Base-by-base conservation (phyloP, 164 flowering plant species). In the Annona squamosa region DNA sequence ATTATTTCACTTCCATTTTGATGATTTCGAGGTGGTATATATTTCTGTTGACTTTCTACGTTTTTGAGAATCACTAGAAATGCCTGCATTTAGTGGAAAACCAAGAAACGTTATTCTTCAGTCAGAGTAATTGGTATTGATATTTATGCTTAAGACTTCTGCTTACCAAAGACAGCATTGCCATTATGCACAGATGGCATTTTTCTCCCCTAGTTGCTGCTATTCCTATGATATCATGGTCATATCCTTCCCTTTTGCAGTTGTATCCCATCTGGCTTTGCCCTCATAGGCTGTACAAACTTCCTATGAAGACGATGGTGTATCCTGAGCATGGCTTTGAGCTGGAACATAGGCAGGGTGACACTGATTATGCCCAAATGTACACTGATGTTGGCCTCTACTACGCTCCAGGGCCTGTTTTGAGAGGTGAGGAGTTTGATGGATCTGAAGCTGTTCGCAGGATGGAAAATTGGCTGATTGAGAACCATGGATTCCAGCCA, bases 261-360 rank as follows among this genome's bases (percentile, higher is more conserved):
- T 90, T 94, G 4, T 94, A 96, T 77, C 99, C 99, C 2, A 80
- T 96, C 66, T 93, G 99, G 99, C 93, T 96, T 44, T 95, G 99
- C 81, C 99, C 99, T 9, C 98, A 96, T 84, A 84, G 88, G 68
- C 75, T 93, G 74, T 96, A 71, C 90, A 91, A 90, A 83, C 89
- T 86, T 26, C 98, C 99, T 0, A 68, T 85, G 73, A 96, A 92
- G 77, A 85, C 98, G 56, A 91, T 88, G 99, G 77, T 96, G 5
- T 89, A 89, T 73, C 97, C 99, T 0, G 98, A 96, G 73, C 90
- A 91, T 69, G 98, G 99, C 17, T 96, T 96, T 72, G 99, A 96
- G 85, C 87, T 69, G 0, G 84, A 84, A 0, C 81, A 70, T 68
- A 84, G 94, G 75, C 99, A 93, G 77, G 99, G 99, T 46, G 98